These are phyloP conservation scores for Pyrenophora teres DNA, from an alignment of 2,329 filamentous ascomycete species.

Conservation along the genomic window DNA sequence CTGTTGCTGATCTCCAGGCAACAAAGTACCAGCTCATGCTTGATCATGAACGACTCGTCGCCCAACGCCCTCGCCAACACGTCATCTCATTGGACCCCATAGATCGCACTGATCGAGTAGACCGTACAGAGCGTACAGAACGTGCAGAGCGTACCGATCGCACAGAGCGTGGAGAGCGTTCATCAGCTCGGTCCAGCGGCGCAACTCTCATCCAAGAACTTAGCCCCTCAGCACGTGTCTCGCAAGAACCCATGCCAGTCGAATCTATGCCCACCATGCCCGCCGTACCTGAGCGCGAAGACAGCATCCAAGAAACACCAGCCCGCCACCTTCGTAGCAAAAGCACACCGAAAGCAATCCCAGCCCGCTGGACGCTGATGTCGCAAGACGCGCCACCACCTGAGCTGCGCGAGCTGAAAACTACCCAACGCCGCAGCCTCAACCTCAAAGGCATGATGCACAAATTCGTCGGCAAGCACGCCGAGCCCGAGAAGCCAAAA, in stretches of 20 bases:
- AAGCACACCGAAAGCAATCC: slow-evolving; percentile 8
- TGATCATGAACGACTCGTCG: slow-evolving; percentile 38
- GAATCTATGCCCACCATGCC: slow-evolving; percentile 12
- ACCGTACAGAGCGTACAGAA: too few relatives aligned
- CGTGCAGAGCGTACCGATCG: too few relatives aligned
- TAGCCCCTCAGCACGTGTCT: slow-evolving; percentile 19
- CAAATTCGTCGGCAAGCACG: slow-evolving; percentile 34
- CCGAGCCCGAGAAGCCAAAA: slow-evolving; percentile 9
- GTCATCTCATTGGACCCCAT: slow-evolving; percentile 28
- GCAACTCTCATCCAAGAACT: slow-evolving; percentile 39
- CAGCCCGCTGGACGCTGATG: slow-evolving; percentile 26
- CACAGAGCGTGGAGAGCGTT: too few relatives aligned
- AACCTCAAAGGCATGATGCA: slow-evolving; percentile 36
- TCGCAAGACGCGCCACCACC: slow-evolving; percentile 27
- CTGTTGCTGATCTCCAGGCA: slow-evolving; percentile 28
- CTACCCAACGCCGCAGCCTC: slow-evolving; percentile 23
- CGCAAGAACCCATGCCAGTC: slow-evolving; percentile 19
- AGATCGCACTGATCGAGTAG: slow-evolving; percentile 9
- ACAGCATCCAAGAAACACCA: slow-evolving; percentile 27
- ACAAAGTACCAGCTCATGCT: slow-evolving; percentile 41
- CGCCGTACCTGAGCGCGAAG: slow-evolving; percentile 6
- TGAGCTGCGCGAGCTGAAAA: slow-evolving; percentile 23
- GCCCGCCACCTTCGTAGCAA: slow-evolving; percentile 19
- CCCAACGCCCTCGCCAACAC: slow-evolving; percentile 28
- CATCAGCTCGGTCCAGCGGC: slow-evolving; percentile 36